phyloP scores from a whole-genome alignment of 2,329 filamentous ascomycete species.

The Emericellopsis atlantica region DNA sequence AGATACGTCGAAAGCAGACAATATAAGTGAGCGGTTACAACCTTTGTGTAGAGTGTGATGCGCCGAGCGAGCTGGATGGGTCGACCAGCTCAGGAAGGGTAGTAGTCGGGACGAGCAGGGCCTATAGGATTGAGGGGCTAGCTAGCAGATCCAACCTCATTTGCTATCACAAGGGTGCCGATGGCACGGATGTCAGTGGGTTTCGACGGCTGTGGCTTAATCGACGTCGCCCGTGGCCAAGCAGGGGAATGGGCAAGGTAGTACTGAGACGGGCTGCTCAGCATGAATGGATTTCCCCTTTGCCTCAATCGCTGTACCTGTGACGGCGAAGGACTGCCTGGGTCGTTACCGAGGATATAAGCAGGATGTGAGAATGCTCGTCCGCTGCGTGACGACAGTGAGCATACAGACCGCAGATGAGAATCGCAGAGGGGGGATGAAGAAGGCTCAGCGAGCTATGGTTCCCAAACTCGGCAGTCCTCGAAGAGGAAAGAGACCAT shows the following conservation, averaged over 20 bases:
- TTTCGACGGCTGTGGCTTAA: background rate
- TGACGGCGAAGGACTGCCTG: no score
- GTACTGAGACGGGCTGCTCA: no score
- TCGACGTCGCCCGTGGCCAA: background rate
- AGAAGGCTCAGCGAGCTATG: no score
- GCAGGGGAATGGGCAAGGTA: background rate
- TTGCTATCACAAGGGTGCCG: constrained; percentile 21
- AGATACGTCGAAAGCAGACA: background rate
- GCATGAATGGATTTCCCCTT: no score
- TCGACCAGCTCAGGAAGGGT: constrained; percentile 29
- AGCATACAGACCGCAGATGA: no score
- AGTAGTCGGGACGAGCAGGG: constrained; percentile 25
- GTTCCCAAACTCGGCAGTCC: no score
- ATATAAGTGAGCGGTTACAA: constrained; percentile 17
- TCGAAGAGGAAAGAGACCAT: no score
- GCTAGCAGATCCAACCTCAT: constrained; percentile 29
- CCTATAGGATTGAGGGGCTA: constrained; percentile 25
- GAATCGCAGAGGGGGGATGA: no score
- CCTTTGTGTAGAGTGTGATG: constrained; percentile 14
- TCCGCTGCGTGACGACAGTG: no score
- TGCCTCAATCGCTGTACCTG: no score
- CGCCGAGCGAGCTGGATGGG: constrained; percentile 29
- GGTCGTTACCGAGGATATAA: no score
- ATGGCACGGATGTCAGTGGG: constrained; percentile 12
- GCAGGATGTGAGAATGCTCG: no score